These are phyloP conservation scores for Talaromyces atroroseus DNA, from an alignment of 2,329 filamentous ascomycete species.

Conservation along the genomic window DNA sequence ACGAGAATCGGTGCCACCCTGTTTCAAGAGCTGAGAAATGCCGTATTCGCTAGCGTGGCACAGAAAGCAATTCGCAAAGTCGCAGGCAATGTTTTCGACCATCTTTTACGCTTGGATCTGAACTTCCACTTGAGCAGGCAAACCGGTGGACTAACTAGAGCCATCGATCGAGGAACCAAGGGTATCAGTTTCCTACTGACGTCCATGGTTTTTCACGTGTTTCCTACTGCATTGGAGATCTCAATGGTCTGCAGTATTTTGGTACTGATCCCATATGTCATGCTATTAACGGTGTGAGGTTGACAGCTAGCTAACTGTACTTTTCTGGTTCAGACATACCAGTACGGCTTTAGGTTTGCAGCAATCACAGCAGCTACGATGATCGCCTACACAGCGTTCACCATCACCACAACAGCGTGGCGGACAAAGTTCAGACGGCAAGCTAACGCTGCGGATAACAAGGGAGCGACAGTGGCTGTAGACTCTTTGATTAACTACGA, in stretches of 20 bases:
- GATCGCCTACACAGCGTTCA: constrained; percentile 93
- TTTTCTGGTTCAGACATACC: constrained; percentile 62
- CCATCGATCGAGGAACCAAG: constrained; percentile 95
- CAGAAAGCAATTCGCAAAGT: constrained; percentile 94
- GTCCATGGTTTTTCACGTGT: constrained; percentile 96
- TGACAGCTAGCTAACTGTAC: neutral
- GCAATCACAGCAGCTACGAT: constrained; percentile 86
- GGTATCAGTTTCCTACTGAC: constrained; percentile 95
- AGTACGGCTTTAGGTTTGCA: constrained; percentile 89
- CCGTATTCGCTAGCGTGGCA: constrained; percentile 91
- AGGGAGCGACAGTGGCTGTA: constrained; percentile 87
- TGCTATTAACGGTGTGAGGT: neutral
- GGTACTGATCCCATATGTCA: constrained; percentile 34
- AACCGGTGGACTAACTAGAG: constrained; percentile 86
- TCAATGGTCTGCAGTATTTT: constrained; percentile 92
- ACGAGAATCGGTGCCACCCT: constrained; percentile 83
- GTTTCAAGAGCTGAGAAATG: constrained; percentile 91
- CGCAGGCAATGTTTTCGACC: constrained; percentile 85
- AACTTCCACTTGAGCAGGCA: constrained; percentile 93
- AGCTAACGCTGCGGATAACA: constrained; percentile 94
- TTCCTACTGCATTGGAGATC: constrained; percentile 91
- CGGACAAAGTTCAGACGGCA: constrained; percentile 92
- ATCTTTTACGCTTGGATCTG: constrained; percentile 80
- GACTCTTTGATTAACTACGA: constrained; percentile 99
- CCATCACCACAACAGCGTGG: constrained; percentile 94